phyloP scores from a whole-genome alignment of 441 rosid genomes.

The Hura crepitans region DNA sequence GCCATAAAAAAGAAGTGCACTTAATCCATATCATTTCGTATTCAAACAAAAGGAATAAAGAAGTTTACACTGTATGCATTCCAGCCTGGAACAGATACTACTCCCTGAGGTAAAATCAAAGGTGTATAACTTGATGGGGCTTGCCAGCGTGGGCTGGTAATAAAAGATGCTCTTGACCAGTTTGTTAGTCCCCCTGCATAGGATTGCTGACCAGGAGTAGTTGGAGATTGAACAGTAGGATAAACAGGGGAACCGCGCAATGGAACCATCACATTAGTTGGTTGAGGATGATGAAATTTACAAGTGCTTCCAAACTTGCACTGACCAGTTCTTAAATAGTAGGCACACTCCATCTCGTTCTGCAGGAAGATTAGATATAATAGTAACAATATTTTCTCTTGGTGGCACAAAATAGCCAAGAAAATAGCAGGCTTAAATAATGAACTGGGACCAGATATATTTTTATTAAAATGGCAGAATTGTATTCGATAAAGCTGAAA shows the following conservation, averaged over 20 bases:
- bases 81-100: slow-evolving; percentile 94
- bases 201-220: slow-evolving; percentile 73
- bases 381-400: background rate
- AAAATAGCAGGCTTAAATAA: too few relatives aligned
- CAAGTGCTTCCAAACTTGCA: slow-evolving; percentile 92
- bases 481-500: background rate
- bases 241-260: slow-evolving; percentile 72
- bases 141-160: slow-evolving; percentile 97
- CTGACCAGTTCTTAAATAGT: slow-evolving; percentile 96
- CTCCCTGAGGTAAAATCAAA: slow-evolving; percentile 82
- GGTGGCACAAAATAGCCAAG: background rate
- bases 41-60: slow-evolving; percentile 19
- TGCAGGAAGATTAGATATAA: slow-evolving; percentile 37
- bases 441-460: too few relatives aligned
- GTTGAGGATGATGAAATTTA: slow-evolving; percentile 97
- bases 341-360: slow-evolving; percentile 95
- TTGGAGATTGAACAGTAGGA: slow-evolving; percentile 68
- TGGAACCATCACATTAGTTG: slow-evolving; percentile 79
- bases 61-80: slow-evolving; percentile 78
- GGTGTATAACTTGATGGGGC: slow-evolving; percentile 85
- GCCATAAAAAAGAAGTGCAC: slow-evolving; percentile 5
- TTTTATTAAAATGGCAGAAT: background rate
- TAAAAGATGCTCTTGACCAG: slow-evolving; percentile 90
- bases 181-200: slow-evolving; percentile 61
- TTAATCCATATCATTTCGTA: slow-evolving; percentile 3